These are phyloP conservation scores for Pseudozyma flocculosa DNA, from an alignment of 1,284 basidiomycete genomes.

Conservation along the genomic window DNA sequence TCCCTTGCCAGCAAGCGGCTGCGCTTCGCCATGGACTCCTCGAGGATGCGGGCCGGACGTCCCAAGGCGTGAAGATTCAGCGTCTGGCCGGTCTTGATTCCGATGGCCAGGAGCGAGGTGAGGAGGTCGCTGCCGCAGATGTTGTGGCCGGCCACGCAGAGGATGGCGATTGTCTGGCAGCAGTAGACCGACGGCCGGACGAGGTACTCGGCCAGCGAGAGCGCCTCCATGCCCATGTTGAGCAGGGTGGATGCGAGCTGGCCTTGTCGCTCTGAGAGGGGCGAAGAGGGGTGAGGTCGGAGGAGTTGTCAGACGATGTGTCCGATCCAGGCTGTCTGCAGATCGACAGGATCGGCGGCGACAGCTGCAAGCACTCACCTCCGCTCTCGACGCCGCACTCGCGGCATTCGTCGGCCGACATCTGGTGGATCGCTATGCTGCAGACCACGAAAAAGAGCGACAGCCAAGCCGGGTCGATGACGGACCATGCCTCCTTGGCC, in stretches of 20 bases:
- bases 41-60: constrained; percentile 18
- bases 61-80: constrained; percentile 33
- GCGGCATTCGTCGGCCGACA: constrained; percentile 28
- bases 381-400: constrained; percentile 15
- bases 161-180: constrained; percentile 37
- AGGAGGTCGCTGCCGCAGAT: constrained; percentile 38
- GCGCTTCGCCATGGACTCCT: constrained; percentile 17
- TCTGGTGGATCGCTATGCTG: constrained; percentile 40
- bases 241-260: constrained; percentile 14
- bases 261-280: background rate
- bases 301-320: too few relatives aligned
- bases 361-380: background rate
- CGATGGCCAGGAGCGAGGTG: constrained; percentile 33
- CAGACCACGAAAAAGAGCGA: constrained; percentile 32
- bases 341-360: too few relatives aligned
- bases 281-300: too few relatives aligned
- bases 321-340: too few relatives aligned
- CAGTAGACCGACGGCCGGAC: constrained; percentile 33
- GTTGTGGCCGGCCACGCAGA: constrained; percentile 40
- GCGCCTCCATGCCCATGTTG: constrained; percentile 30
- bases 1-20: constrained; percentile 12
- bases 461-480: constrained; percentile 36
- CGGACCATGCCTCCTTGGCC: constrained; percentile 3
- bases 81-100: constrained; percentile 40
- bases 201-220: constrained; percentile 31